Percentiles rank a stretch among this genome's conserved stretches.
phyloP scores from a whole-genome alignment of 371 early-diverging fungal genomes.

The Syncephalastrum sp. region DNA sequence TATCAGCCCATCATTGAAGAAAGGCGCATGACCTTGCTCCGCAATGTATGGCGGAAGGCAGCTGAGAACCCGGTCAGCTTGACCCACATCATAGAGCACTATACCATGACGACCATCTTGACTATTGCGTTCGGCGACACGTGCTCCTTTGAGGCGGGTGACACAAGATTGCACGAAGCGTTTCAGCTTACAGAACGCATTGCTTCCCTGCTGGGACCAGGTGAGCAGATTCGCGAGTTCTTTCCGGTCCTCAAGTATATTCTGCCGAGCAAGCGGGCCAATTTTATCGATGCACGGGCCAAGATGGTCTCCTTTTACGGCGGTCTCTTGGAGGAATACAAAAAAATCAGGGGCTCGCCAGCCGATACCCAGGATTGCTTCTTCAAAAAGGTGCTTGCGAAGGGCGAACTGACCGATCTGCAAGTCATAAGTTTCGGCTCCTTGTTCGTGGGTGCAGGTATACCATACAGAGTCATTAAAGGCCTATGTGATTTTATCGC shows the following conservation, averaged over 20 bases:
- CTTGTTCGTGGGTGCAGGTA: constrained; percentile 47
- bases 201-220: constrained; percentile 30
- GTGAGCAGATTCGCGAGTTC: constrained; percentile 43
- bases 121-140: constrained; percentile 40
- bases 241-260: constrained; percentile 38
- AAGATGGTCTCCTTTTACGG: constrained; percentile 30
- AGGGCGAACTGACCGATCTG: constrained; percentile 29
- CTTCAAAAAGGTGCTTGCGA: constrained; percentile 33
- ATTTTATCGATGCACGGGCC: constrained; percentile 17
- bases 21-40: constrained; percentile 18
- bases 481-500: too few relatives aligned
- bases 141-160: constrained; percentile 35
- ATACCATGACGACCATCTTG: constrained; percentile 43
- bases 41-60: constrained; percentile 5
- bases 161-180: constrained; percentile 33
- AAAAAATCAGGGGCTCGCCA: constrained; percentile 4
- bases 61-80: constrained; percentile 9
- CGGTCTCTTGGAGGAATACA: constrained; percentile 22
- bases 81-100: constrained; percentile 33
- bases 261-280: constrained; percentile 15
- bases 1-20: constrained; percentile 42
- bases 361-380: constrained; percentile 31
- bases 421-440: constrained; percentile 33
- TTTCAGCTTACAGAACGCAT: constrained; percentile 37
- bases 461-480: not conserved